Percentiles rank a stretch among this genome's conserved stretches.
Conservation (phyloP, 2,329 filamentous ascomycete genomes). For the Lachnellula cervina region DNA sequence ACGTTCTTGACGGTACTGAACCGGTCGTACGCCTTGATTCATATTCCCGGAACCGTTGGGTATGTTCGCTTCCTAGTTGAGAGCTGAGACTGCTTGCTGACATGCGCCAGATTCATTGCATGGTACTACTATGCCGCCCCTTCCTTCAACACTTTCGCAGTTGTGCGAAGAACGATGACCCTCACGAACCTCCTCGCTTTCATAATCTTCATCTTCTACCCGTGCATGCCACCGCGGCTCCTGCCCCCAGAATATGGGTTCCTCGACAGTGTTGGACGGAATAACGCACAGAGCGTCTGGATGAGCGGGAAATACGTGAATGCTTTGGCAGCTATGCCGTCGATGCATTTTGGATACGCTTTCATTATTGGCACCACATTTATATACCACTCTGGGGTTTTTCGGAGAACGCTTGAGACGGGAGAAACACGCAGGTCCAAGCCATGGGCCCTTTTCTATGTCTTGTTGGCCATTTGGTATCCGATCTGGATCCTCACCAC, state of each 20-base stretch:
- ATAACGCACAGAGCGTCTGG: conserved; percentile 46
- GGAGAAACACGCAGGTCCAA: conserved; percentile 39
- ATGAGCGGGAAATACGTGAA: conserved; percentile 47
- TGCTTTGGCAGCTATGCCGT: conserved; percentile 46
- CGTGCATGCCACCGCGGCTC: conserved; percentile 48
- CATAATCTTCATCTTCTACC: conserved; percentile 46
- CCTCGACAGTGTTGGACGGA: conserved; percentile 45
- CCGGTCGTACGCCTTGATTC: conserved; percentile 54
- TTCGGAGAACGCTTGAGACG: conserved; percentile 33
- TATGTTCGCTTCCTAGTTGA: conserved; percentile 29
- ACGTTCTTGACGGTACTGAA: conserved; percentile 51
- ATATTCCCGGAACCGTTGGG: conserved; percentile 57
- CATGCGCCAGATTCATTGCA: conserved; percentile 48
- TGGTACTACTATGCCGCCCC: conserved; percentile 59
- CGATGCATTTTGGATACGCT: conserved; percentile 51
- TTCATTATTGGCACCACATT: conserved; percentile 49
- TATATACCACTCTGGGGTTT: conserved; percentile 48
- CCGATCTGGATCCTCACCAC: conserved; percentile 42
- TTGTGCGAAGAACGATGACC: conserved; percentile 44
- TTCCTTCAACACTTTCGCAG: conserved; percentile 41
- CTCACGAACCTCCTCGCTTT: conserved; percentile 51
- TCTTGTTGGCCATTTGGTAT: conserved; percentile 40
- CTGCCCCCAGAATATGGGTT: conserved; percentile 46
- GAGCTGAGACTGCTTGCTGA: conserved; percentile 10
- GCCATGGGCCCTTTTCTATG: conserved; percentile 41